A percentile compares a stretch with the other conserved stretches of the same genome.
Conservation (phyloP, 1,284 basidiomycete genomes). For the Pseudozyma sp. region DNA sequence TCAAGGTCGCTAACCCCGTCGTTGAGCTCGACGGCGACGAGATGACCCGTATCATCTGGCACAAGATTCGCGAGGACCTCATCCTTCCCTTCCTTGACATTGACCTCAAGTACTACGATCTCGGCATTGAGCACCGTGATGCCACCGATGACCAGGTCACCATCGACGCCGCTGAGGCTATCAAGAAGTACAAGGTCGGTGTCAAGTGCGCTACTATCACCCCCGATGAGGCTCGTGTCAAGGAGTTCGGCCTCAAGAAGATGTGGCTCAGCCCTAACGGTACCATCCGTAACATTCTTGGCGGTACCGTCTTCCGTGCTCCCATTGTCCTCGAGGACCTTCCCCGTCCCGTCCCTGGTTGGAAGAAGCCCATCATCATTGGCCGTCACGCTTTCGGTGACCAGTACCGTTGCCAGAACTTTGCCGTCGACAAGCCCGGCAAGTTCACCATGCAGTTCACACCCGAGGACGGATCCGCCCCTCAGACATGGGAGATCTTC, state of each 20-base stretch:
- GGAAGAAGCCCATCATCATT: conserved; percentile 96
- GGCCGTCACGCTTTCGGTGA: conserved; percentile 98
- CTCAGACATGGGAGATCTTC: conserved; percentile 61
- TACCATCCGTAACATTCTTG: conserved; percentile 87
- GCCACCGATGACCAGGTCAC: conserved; percentile 94
- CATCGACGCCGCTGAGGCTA: conserved; percentile 88
- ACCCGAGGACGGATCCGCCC: conserved; percentile 55
- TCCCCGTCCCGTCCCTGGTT: conserved; percentile 88
- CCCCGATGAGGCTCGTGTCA: conserved; percentile 92
- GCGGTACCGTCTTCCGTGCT: conserved; percentile 97
- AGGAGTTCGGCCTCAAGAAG: conserved; percentile 88
- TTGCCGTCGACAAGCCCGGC: conserved; percentile 61
- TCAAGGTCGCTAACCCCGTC: conserved; percentile 88
- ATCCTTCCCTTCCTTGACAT: conserved; percentile 94
- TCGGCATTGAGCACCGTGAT: conserved; percentile 92
- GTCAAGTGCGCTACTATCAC: conserved; percentile 93
- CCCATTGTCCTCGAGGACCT: conserved; percentile 93
- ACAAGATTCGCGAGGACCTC: conserved; percentile 97
- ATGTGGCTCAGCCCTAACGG: conserved; percentile 75
- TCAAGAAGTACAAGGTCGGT: conserved; percentile 68
- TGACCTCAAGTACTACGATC: conserved; percentile 98
- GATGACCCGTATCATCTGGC: conserved; percentile 77
- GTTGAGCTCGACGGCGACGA: conserved; percentile 79
- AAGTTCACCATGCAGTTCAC: conserved; percentile 65
- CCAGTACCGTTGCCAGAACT: conserved; percentile 73